Conservation (phyloP, 768 basidiomycete species). For the Termitomyces titanicus region DNA sequence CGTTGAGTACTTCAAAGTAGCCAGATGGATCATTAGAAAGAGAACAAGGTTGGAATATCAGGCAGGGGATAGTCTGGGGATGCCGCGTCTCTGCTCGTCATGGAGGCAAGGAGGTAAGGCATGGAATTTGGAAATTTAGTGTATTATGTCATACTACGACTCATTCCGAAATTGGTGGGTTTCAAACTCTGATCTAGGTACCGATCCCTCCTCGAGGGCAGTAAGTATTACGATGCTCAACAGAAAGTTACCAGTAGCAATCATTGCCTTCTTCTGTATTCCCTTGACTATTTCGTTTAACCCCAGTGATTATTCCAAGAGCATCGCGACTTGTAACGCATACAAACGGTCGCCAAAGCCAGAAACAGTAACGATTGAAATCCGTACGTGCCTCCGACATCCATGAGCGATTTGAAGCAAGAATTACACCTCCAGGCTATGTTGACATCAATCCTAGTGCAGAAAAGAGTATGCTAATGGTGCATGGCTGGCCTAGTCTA, state of each 20-base stretch:
- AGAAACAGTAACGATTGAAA: constrained; percentile 35
- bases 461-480: constrained; percentile 53
- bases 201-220: no score
- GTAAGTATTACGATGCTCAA: neutral
- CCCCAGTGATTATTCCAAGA: constrained; percentile 32
- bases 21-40: no score
- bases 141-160: no score
- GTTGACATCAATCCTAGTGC: constrained; percentile 57
- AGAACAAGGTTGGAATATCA: no score
- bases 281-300: constrained; percentile 26
- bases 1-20: no score
- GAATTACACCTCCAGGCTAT: constrained; percentile 41
- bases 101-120: no score
- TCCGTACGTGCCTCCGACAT: constrained; percentile 33
- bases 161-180: no score
- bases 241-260: neutral
- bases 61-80: no score
- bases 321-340: constrained; percentile 36
- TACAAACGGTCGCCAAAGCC: constrained; percentile 29
- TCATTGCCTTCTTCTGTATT: neutral
- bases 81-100: no score
- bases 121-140: no score
- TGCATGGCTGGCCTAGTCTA: constrained; percentile 77
- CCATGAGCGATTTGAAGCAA: neutral
- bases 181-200: no score